phyloP scores from a whole-genome alignment of 768 basidiomycete genomes.

The Termitomyces titanicus region DNA sequence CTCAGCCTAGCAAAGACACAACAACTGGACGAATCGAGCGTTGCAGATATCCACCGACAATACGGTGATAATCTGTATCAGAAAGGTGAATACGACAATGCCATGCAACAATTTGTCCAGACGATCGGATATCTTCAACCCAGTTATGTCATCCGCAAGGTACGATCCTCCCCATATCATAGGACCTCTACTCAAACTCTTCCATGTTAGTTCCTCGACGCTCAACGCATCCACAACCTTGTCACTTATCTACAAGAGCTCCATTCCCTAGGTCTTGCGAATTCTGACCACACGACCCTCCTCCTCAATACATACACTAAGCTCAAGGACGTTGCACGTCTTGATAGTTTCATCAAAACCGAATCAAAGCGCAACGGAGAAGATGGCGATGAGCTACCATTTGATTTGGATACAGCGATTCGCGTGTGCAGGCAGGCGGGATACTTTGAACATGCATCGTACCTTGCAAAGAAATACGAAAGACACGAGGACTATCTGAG shows the following conservation, averaged over 20 bases:
- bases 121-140: conserved; percentile 89
- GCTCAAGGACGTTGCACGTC: conserved; percentile 82
- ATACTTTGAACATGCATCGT: conserved; percentile 92
- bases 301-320: conserved; percentile 98
- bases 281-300: conserved; percentile 94
- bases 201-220: conserved; percentile 81
- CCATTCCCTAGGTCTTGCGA: conserved; percentile 85
- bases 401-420: conserved; percentile 96
- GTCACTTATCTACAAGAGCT: conserved; percentile 95
- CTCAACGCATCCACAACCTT: conserved; percentile 92
- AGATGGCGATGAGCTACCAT: conserved; percentile 72
- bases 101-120: conserved; percentile 89
- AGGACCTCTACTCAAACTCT: not conserved
- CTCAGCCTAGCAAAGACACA: conserved; percentile 81
- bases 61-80: conserved; percentile 90
- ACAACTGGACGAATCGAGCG: conserved; percentile 61
- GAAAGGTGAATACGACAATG: conserved; percentile 89
- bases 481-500: conserved; percentile 90
- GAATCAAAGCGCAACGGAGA: conserved; percentile 58
- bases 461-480: conserved; percentile 88
- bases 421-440: conserved; percentile 95
- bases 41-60: conserved; percentile 86
- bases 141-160: conserved; percentile 97
- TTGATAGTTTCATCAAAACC: conserved; percentile 91
- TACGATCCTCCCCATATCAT: conserved; percentile 23